These are phyloP conservation scores for Fusarium mundagurra DNA, from an alignment of 2,329 filamentous ascomycete genomes.

Conservation along the genomic window DNA sequence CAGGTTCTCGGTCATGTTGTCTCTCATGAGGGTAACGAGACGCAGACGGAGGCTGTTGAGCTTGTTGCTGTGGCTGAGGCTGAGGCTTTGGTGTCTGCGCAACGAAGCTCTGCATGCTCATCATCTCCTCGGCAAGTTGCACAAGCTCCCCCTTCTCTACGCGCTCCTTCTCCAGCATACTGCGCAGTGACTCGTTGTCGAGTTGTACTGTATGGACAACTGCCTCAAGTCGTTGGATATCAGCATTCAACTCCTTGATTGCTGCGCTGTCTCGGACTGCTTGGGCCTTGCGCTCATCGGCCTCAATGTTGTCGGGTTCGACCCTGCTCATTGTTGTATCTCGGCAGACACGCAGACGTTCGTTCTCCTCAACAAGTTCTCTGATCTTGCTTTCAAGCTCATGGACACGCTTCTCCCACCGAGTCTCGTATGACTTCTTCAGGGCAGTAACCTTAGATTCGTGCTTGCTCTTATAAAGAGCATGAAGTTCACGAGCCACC, in stretches of 20 bases:
- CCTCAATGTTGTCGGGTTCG: constrained; percentile 56
- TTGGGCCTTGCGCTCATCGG: constrained; percentile 62
- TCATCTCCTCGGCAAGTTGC: constrained; percentile 84
- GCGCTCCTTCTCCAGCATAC: constrained; percentile 76
- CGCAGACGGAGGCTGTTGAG: constrained; percentile 26
- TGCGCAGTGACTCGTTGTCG: constrained; percentile 73
- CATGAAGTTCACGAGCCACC: constrained; percentile 91
- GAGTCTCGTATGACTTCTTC: constrained; percentile 83
- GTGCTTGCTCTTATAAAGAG: constrained; percentile 96
- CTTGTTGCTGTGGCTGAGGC: constrained; percentile 39
- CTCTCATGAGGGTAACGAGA: constrained; percentile 38
- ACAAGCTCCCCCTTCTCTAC: constrained; percentile 88
- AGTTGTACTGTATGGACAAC: constrained; percentile 75
- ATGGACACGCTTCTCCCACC: constrained; percentile 88
- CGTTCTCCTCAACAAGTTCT: constrained; percentile 77
- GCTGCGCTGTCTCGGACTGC: constrained; percentile 74
- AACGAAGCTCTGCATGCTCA: constrained; percentile 69
- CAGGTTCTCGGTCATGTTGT: constrained; percentile 38
- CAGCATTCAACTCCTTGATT: constrained; percentile 75
- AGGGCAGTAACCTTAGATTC: constrained; percentile 94
- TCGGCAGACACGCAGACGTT: constrained; percentile 72
- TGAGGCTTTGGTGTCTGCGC: constrained; percentile 39
- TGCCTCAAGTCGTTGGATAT: constrained; percentile 78
- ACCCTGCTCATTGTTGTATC: constrained; percentile 73
- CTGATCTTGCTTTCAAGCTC: constrained; percentile 79